Conservation (phyloP, 1,284 basidiomycete genomes). For the Trametes versicolor region DNA sequence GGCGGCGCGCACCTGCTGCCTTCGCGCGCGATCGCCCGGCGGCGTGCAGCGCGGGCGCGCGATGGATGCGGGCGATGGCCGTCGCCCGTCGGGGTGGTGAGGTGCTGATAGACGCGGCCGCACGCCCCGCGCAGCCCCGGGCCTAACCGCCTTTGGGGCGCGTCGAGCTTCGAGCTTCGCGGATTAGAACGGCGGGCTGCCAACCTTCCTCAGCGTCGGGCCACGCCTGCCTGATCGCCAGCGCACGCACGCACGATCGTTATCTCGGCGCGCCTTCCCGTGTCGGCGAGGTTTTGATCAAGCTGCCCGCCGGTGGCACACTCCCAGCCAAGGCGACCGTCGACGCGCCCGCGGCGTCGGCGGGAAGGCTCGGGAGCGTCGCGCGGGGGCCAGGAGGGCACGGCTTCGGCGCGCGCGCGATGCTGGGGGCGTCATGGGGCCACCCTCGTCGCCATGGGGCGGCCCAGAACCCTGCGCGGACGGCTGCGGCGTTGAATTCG, state of each 20-base stretch:
- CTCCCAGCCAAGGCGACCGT: background rate
- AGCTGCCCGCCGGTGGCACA: background rate
- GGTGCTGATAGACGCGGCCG: conserved; percentile 7
- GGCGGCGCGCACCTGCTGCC: background rate
- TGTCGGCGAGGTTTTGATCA: background rate
- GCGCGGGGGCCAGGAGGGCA: background rate
- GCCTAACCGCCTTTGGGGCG: conserved; percentile 24
- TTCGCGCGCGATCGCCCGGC: background rate
- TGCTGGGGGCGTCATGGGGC: conserved; percentile 15
- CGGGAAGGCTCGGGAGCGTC: background rate
- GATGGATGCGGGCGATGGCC: background rate
- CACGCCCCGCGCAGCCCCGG: conserved; percentile 15
- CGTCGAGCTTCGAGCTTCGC: conserved; percentile 30
- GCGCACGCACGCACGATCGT: conserved; percentile 20
- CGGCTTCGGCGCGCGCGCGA: background rate
- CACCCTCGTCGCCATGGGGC: conserved; percentile 33
- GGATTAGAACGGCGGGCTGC: conserved; percentile 14
- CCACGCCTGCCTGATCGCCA: conserved; percentile 11
- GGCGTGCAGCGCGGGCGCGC: background rate
- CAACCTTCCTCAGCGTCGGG: conserved; percentile 28
- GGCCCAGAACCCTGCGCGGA: conserved; percentile 14
- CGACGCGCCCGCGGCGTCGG: background rate
- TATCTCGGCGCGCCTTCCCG: conserved; percentile 15
- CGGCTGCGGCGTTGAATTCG: conserved; percentile 5
- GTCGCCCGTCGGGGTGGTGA: background rate